A percentile compares a stretch with the other conserved stretches of the same genome.
phyloP scores from a whole-genome alignment of 164 flowering plant genomes.

The Kalanchoe fedtschenkoi region DNA sequence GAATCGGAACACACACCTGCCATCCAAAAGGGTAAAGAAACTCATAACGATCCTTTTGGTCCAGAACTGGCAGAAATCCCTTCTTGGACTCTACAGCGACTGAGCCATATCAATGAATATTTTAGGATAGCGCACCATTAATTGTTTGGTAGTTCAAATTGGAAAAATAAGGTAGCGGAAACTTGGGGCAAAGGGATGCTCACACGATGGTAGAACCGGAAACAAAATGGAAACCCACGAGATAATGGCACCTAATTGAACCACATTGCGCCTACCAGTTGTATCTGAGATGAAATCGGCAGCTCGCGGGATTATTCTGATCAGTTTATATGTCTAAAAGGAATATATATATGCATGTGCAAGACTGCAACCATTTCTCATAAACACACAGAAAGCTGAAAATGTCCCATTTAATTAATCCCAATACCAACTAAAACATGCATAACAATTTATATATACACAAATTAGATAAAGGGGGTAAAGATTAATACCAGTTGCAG shows the following conservation, averaged over 20 bases:
- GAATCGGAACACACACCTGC: slow-evolving; percentile 45
- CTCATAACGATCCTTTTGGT: slow-evolving; percentile 72
- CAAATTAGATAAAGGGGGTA: not conserved
- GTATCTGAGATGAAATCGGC: slow-evolving; percentile 26
- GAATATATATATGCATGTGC: not conserved
- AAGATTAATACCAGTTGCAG: slow-evolving; percentile 7
- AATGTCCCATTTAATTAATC: too few species aligned
- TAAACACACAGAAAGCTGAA: too few species aligned
- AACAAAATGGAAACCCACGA: slow-evolving; percentile 34
- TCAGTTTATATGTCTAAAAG: not conserved
- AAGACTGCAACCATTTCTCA: too few species aligned
- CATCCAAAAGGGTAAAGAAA: slow-evolving; percentile 89
- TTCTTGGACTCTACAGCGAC: slow-evolving; percentile 93
- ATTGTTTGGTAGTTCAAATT: slow-evolving; percentile 5
- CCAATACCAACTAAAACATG: too few species aligned
- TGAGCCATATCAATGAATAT: slow-evolving; percentile 72
- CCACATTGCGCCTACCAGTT: slow-evolving; percentile 48
- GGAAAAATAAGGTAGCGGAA: not conserved
- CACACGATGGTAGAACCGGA: slow-evolving; percentile 40
- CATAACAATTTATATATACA: not conserved
- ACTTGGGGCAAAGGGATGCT: slow-evolving; percentile 11
- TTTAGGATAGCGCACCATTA: slow-evolving; percentile 45
- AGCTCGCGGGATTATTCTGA: too few species aligned
- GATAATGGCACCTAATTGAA: slow-evolving; percentile 36
- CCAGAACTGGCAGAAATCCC: slow-evolving; percentile 61